Conservation (phyloP, 192 early-diverging fungal species). For the Spinellus fusiger region DNA sequence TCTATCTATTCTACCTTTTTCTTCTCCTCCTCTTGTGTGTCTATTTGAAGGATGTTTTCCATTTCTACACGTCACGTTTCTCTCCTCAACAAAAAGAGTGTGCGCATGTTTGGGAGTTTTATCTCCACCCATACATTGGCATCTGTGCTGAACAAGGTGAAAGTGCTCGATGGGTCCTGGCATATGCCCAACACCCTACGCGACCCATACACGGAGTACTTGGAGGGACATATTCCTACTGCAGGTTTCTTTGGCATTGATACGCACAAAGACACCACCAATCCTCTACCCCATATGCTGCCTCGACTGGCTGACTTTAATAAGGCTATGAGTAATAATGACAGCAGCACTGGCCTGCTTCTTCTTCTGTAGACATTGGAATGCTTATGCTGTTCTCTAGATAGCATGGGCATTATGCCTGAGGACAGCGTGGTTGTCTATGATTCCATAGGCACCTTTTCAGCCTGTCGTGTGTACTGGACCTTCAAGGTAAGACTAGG, state of each 20-base stretch:
- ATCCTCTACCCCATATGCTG: conserved; percentile 85
- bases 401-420: conserved; percentile 70
- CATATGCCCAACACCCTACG: conserved; percentile 73
- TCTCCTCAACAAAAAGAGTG: too few relatives aligned
- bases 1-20: too few relatives aligned
- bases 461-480: conserved; percentile 88
- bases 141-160: conserved; percentile 37
- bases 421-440: conserved; percentile 88
- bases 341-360: background rate
- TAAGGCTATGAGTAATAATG: conserved; percentile 51
- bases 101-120: conserved; percentile 9
- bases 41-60: too few relatives aligned
- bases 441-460: conserved; percentile 74
- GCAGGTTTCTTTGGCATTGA: conserved; percentile 93
- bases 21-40: too few relatives aligned
- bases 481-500: conserved; percentile 67
- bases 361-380: background rate
- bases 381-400: conserved; percentile 14
- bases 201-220: conserved; percentile 66
- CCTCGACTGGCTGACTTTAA: conserved; percentile 70
- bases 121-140: conserved; percentile 13
- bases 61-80: too few relatives aligned
- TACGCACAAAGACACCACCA: conserved; percentile 65
- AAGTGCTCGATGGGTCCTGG: conserved; percentile 90
- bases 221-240: conserved; percentile 49